phyloP scores from a whole-genome alignment of 345 rosid genomes.

The Euphorbia peplus region DNA sequence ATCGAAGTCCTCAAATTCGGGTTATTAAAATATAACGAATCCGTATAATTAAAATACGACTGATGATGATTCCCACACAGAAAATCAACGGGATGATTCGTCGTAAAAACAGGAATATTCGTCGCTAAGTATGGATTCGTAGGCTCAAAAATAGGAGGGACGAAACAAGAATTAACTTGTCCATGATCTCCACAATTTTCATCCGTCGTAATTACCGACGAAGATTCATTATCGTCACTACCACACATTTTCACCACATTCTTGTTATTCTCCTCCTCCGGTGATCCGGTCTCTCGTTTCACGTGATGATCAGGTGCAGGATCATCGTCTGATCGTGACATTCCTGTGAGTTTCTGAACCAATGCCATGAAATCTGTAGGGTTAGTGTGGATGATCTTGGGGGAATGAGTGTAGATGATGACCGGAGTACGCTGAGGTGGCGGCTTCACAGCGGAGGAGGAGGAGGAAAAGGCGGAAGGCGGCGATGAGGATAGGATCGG shows the following conservation, averaged over 20 bases:
- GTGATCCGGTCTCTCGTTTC: slow-evolving; percentile 4
- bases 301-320: not conserved
- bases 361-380: slow-evolving; percentile 87
- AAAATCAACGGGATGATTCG: slow-evolving; percentile 43
- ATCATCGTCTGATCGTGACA: slow-evolving; percentile 49
- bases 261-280: slow-evolving; percentile 17
- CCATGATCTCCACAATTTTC: slow-evolving; percentile 51
- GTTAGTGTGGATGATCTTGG: slow-evolving; percentile 80
- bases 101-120: slow-evolving; percentile 42
- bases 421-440: slow-evolving; percentile 70
- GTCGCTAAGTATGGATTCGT: slow-evolving; percentile 40
- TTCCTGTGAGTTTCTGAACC: slow-evolving; percentile 87
- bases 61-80: slow-evolving; percentile 46
- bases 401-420: slow-evolving; percentile 90
- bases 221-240: slow-evolving; percentile 58
- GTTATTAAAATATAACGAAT: slow-evolving; percentile 39
- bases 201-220: slow-evolving; percentile 60
- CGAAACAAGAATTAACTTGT: slow-evolving; percentile 52
- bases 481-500: slow-evolving; percentile 14
- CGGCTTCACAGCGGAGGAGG: slow-evolving; percentile 33
- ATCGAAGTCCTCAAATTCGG: slow-evolving; percentile 48
- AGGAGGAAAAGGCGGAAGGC: no score
- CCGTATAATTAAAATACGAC: slow-evolving; percentile 39
- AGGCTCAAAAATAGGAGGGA: slow-evolving; percentile 37
- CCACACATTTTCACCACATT: not conserved